Evolutionary conservation across 1,139 yeast genomes (phyloP).

Genomic region (Pichia sp.): DNA sequence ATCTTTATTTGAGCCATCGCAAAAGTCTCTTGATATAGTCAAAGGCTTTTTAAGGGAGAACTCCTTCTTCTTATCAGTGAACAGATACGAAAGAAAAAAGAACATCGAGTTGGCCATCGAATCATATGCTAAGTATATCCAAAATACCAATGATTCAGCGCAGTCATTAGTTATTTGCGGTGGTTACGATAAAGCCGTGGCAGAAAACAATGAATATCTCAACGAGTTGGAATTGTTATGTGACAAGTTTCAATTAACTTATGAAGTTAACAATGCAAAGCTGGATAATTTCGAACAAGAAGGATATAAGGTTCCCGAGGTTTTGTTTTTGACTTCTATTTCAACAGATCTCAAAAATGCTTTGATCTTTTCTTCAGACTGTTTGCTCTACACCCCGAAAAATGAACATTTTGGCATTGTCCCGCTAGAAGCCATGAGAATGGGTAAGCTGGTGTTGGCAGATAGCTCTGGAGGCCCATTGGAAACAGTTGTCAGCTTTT

Average conservation of each 20-base stretch:
- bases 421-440: constrained; percentile 89
- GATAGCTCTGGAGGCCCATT: constrained; percentile 88
- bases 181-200: constrained; percentile 77
- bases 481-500: constrained; percentile 51
- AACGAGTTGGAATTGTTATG: constrained; percentile 49
- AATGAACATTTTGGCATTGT: constrained; percentile 97
- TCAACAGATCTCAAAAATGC: constrained; percentile 57
- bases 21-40: constrained; percentile 26
- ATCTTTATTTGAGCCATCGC: constrained; percentile 5
- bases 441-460: constrained; percentile 78
- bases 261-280: constrained; percentile 7
- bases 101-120: constrained; percentile 70
- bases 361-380: constrained; percentile 46
- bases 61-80: constrained; percentile 60
- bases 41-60: constrained; percentile 27
- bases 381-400: constrained; percentile 81
- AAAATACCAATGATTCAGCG: constrained; percentile 15
- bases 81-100: constrained; percentile 84
- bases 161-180: constrained; percentile 68
- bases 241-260: constrained; percentile 34
- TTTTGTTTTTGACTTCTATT: constrained; percentile 77
- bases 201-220: constrained; percentile 70
- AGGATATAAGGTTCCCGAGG: constrained; percentile 27
- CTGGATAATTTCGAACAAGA: not conserved
- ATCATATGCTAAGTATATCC: constrained; percentile 28